phyloP scores from a whole-genome alignment of 2,329 filamentous ascomycete species.

The Daldinia sp. region DNA sequence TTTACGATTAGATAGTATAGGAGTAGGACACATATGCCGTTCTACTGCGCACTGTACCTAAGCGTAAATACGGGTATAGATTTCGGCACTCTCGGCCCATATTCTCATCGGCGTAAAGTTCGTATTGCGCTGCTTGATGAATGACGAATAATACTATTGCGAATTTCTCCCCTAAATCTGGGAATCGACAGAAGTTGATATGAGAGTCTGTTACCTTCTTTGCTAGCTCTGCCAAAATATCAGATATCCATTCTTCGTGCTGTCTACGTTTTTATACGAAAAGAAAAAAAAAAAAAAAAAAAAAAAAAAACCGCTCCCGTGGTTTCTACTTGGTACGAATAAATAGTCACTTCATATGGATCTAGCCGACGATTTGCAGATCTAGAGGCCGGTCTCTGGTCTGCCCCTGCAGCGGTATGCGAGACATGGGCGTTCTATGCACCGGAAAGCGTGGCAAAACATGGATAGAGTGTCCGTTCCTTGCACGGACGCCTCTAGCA shows the following conservation, averaged over 20 bases:
- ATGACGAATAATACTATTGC: neutral
- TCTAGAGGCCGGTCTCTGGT: conserved; percentile 13
- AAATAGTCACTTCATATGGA: conserved; percentile 1
- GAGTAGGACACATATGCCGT: neutral
- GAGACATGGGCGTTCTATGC: conserved; percentile 7
- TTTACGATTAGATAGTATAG: neutral
- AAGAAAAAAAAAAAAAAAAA: no score
- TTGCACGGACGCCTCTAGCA: conserved; percentile 22
- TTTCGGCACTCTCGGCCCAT: neutral
- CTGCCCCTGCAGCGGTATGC: conserved; percentile 8
- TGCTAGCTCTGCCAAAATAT: neutral
- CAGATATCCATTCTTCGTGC: neutral
- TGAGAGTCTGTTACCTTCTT: neutral
- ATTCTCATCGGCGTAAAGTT: neutral
- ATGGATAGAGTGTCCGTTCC: conserved; percentile 23
- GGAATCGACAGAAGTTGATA: neutral
- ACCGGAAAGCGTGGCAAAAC: conserved; percentile 14
- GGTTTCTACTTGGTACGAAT: neutral
- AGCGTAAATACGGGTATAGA: neutral
- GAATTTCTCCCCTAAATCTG: neutral
- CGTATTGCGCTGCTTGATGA: neutral
- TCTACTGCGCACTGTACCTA: neutral
- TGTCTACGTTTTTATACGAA: neutral
- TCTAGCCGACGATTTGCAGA: neutral
- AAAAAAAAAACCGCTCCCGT: neutral